Conservation (phyloP, 78 protist species). For the Cavenderia fasciculata region DNA sequence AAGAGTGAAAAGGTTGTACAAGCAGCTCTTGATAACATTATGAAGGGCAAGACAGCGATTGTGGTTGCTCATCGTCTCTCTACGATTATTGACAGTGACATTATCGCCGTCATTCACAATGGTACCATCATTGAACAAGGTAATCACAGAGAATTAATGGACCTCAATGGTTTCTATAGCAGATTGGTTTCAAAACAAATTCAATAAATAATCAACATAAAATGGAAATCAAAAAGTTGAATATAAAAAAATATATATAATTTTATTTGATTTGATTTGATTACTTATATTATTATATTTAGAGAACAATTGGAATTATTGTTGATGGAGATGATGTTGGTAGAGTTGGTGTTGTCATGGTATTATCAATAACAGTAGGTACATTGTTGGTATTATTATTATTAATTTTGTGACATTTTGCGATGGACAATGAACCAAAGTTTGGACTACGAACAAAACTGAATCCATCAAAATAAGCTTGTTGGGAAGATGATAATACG, state of each 20-base stretch:
- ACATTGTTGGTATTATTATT: too few relatives aligned
- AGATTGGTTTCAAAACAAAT: conserved; percentile 52
- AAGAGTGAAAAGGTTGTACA: conserved; percentile 90
- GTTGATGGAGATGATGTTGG: too few relatives aligned
- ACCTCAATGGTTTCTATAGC: conserved; percentile 38
- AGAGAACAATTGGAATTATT: too few relatives aligned
- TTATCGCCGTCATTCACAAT: conserved; percentile 73
- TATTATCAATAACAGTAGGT: too few relatives aligned
- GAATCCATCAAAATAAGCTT: conserved; percentile 42
- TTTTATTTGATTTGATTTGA: too few relatives aligned
- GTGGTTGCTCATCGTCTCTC: conserved; percentile 94
- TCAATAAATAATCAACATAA: conserved; percentile 8
- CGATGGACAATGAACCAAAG: too few relatives aligned
- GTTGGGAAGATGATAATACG: conserved; percentile 32
- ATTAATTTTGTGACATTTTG: too few relatives aligned
- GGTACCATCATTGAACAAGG: conserved; percentile 90
- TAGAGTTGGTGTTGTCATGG: too few relatives aligned
- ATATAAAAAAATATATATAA: too few relatives aligned
- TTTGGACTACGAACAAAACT: conserved; percentile 22
- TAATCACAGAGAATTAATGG: conserved; percentile 70
- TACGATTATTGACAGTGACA: conserved; percentile 86
- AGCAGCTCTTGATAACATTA: conserved; percentile 82
- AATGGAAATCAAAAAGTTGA: too few relatives aligned
- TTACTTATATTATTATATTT: too few relatives aligned
- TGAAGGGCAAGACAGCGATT: conserved; percentile 84